Evolutionary conservation across 768 basidiomycete species (phyloP).

Genomic region (Lactarius hengduanensis): DNA sequence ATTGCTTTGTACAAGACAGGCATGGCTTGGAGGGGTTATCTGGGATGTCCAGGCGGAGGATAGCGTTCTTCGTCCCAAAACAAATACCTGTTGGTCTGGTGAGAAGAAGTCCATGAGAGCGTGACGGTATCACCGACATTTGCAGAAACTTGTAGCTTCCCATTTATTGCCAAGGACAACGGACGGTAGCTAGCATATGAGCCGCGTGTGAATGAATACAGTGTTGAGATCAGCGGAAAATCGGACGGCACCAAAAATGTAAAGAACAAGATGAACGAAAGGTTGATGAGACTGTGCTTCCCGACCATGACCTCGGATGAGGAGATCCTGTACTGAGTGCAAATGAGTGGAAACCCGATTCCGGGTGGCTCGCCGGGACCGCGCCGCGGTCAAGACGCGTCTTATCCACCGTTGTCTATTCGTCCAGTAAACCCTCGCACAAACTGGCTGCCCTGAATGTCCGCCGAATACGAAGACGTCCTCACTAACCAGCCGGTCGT

Average conservation of each 20-base stretch:
- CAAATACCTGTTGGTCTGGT: constrained; percentile 68
- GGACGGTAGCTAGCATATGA: constrained; percentile 38
- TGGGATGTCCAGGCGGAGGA: constrained; percentile 74
- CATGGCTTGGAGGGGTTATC: constrained; percentile 89
- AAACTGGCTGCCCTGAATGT: constrained; percentile 47
- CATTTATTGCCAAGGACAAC: constrained; percentile 60
- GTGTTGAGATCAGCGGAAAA: background rate
- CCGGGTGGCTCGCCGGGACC: too few relatives aligned
- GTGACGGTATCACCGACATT: constrained; percentile 54
- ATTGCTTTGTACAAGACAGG: constrained; percentile 90
- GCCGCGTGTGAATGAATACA: constrained; percentile 11
- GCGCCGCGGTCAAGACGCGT: constrained; percentile 14
- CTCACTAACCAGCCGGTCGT: constrained; percentile 98
- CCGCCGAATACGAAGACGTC: constrained; percentile 87
- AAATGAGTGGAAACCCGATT: background rate
- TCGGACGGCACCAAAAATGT: constrained; percentile 29
- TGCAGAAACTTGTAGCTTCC: constrained; percentile 91
- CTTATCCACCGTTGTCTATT: background rate
- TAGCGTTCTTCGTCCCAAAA: constrained; percentile 83
- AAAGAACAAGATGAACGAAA: constrained; percentile 8
- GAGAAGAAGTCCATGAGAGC: constrained; percentile 8
- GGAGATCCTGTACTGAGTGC: background rate
- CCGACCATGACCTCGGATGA: constrained; percentile 3
- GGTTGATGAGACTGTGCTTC: background rate
- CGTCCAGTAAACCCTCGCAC: background rate